Conservation (phyloP, 306 rosid genomes). For the Castanea crenata region DNA sequence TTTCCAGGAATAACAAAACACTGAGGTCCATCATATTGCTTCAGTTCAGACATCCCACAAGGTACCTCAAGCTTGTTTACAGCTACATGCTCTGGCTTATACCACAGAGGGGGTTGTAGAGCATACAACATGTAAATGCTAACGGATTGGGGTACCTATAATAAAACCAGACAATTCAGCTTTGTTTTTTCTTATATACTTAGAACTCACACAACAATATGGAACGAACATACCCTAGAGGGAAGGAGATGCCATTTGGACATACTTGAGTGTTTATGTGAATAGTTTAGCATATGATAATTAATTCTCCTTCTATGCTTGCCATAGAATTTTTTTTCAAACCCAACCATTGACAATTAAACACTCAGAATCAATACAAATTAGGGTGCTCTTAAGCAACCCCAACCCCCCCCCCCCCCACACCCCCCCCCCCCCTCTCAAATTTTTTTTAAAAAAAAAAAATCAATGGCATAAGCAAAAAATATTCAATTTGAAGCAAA, state of each 20-base stretch:
- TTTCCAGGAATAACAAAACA: constrained; percentile 49
- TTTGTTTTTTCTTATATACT: not conserved
- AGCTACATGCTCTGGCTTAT: constrained; percentile 50
- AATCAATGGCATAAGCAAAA: not conserved
- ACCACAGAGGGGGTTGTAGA: constrained; percentile 85
- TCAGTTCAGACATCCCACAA: too few species aligned
- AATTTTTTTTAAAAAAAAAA: not conserved
- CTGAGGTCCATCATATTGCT: too few species aligned
- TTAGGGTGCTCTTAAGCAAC: not conserved
- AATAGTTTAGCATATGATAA: not conserved
- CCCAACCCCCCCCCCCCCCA: too few species aligned
- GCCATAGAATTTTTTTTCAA: not conserved
- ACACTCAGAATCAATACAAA: not conserved
- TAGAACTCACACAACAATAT: too few species aligned
- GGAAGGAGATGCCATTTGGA: not conserved
- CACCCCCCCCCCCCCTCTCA: too few species aligned
- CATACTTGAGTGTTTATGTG: not conserved
- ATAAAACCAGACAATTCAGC: not conserved
- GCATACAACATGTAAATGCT: constrained; percentile 84
- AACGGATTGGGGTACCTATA: constrained; percentile 92
- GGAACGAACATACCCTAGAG: too few species aligned
- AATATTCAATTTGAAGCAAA: not conserved
- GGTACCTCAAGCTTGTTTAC: too few species aligned
- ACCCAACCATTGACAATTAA: not conserved
- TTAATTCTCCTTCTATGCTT: not conserved